A percentile compares a stretch with the other conserved stretches of the same genome.
Conservation (phyloP, 257 asterid species). For the Prunella vulgaris region DNA sequence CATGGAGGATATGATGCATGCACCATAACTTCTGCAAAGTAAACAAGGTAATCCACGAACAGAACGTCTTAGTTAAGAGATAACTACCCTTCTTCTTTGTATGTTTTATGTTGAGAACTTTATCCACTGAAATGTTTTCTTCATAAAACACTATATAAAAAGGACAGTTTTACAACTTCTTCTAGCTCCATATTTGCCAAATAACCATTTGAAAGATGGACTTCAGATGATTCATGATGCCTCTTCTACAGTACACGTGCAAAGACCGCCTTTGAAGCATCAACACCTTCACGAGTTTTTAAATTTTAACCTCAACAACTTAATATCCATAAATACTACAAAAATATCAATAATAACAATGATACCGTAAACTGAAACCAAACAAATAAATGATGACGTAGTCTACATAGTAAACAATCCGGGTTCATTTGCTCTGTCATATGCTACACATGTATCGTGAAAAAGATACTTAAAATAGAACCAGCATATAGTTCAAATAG, state of each 20-base stretch:
- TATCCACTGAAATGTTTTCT: not conserved
- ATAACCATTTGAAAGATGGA: not conserved
- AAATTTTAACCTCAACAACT: too few species aligned
- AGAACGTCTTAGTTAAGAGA: not conserved
- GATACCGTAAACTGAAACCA: not conserved
- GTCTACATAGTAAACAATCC: not conserved
- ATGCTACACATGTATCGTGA: not conserved
- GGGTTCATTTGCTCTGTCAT: not conserved
- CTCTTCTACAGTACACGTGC: not conserved
- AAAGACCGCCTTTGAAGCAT: not conserved
- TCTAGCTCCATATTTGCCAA: not conserved
- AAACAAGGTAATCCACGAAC: too few species aligned
- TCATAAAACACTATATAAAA: not conserved
- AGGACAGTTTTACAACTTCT: not conserved
- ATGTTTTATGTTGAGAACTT: not conserved
- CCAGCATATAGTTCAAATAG: not conserved
- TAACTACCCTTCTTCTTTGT: not conserved
- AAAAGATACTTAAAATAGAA: not conserved
- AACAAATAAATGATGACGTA: not conserved
- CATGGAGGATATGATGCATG: not conserved
- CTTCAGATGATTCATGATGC: not conserved
- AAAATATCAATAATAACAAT: not conserved
- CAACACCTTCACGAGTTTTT: too few species aligned
- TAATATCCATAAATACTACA: conserved; percentile 3
- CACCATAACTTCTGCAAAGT: too few species aligned